phyloP scores from a whole-genome alignment of 495 filamentous ascomycete genomes.

The Hypoxylon intermedium region DNA sequence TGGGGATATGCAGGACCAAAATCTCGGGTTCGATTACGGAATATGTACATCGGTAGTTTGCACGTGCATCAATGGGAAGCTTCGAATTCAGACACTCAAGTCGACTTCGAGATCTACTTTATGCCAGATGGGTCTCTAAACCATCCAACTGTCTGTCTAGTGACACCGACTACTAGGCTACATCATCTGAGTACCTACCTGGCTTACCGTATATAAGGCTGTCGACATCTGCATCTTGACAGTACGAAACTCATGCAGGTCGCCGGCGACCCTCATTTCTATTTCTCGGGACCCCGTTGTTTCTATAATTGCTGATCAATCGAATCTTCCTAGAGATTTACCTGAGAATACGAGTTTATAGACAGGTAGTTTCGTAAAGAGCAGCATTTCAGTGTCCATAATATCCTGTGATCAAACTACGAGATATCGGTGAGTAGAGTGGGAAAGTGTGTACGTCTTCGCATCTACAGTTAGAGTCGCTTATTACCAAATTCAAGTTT shows the following conservation, averaged over 20 bases:
- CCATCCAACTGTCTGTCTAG: not conserved
- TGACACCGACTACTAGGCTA: slow-evolving; percentile 7
- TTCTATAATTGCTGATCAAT: no score
- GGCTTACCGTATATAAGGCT: slow-evolving; percentile 8
- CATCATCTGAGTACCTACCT: not conserved
- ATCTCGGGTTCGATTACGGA: not conserved
- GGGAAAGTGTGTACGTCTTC: no score
- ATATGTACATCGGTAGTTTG: slow-evolving; percentile 4
- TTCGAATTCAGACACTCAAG: not conserved
- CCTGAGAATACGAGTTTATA: no score
- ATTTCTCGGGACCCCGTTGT: no score
- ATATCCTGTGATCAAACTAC: no score
- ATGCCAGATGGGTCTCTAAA: slow-evolving; percentile 4
- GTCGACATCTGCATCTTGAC: slow-evolving; percentile 4
- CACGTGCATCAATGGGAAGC: slow-evolving; percentile 2
- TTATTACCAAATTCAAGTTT: no score
- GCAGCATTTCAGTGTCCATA: no score
- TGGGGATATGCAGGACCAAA: slow-evolving; percentile 1
- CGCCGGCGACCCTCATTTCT: not conserved
- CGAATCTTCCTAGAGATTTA: no score
- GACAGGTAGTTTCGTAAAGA: no score
- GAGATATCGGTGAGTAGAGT: no score
- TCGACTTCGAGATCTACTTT: not conserved
- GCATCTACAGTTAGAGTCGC: no score
- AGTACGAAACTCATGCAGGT: slow-evolving; percentile 1